Percentiles rank a stretch among this genome's conserved stretches.
Conservation (phyloP, 208 protist genomes). For the Trypanosoma avium region DNA sequence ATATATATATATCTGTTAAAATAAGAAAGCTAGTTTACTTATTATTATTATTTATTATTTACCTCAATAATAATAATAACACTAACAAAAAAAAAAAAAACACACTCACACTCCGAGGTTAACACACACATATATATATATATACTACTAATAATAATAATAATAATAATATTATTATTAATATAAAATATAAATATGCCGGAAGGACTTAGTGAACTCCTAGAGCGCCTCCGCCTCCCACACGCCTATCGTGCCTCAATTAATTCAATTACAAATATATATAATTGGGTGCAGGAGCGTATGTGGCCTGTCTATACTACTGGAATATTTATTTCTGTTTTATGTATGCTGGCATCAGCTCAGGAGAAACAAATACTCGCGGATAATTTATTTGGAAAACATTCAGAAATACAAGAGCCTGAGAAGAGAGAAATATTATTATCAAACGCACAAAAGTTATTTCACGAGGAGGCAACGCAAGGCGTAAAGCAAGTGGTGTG, state of each 20-base stretch:
- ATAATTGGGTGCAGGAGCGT: constrained; percentile 52
- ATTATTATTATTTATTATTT: constrained; percentile 4
- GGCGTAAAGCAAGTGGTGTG: constrained; percentile 86
- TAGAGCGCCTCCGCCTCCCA: constrained; percentile 43
- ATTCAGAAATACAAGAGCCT: constrained; percentile 38
- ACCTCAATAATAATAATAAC: too few relatives aligned
- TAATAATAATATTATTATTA: too few relatives aligned
- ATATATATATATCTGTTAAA: not conserved
- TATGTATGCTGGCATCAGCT: constrained; percentile 68
- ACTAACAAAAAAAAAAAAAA: too few relatives aligned
- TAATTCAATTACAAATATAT: constrained; percentile 32
- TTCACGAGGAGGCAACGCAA: constrained; percentile 79
- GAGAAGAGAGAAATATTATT: constrained; percentile 47
- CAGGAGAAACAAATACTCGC: constrained; percentile 88
- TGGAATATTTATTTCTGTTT: constrained; percentile 69
- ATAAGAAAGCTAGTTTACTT: not conserved
- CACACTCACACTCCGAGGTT: not conserved
- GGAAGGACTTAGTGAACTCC: constrained; percentile 27
- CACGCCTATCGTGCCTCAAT: constrained; percentile 32
- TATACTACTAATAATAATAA: constrained; percentile 2
- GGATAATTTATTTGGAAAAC: constrained; percentile 72
- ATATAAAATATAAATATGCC: constrained; percentile 36
- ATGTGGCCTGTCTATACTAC: constrained; percentile 83
- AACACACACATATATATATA: constrained; percentile 7
- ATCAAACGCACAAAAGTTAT: constrained; percentile 44